phyloP scores from a whole-genome alignment of 371 early-diverging fungal species.

The Quaeritorhiza haematococci region DNA sequence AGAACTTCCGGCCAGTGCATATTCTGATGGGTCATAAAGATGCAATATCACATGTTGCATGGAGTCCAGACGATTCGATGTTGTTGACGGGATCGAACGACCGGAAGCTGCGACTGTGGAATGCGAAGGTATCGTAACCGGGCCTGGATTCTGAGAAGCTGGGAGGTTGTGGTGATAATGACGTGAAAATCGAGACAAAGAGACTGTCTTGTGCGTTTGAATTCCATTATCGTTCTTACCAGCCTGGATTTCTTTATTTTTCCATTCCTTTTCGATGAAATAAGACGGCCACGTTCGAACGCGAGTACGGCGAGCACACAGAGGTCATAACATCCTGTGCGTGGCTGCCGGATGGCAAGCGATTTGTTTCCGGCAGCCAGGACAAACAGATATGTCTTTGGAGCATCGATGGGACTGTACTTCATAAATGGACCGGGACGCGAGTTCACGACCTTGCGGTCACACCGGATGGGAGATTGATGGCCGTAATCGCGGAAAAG shows the following conservation, averaged over 20 bases:
- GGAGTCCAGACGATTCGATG: slow-evolving; percentile 80
- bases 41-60: slow-evolving; percentile 73
- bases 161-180: neutral
- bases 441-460: slow-evolving; percentile 84
- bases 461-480: slow-evolving; percentile 59
- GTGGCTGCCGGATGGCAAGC: slow-evolving; percentile 72
- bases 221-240: too few relatives aligned
- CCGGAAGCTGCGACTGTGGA: slow-evolving; percentile 73
- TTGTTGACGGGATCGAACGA: slow-evolving; percentile 82
- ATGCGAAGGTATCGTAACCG: slow-evolving; percentile 56
- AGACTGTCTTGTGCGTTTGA: too few relatives aligned
- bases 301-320: slow-evolving; percentile 53
- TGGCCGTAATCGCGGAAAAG: slow-evolving; percentile 71
- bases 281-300: slow-evolving; percentile 52
- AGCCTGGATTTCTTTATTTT: too few relatives aligned
- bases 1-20: slow-evolving; percentile 36
- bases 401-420: slow-evolving; percentile 59
- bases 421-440: slow-evolving; percentile 63
- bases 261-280: slow-evolving; percentile 1
- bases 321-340: slow-evolving; percentile 76
- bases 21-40: slow-evolving; percentile 57
- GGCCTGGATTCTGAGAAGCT: too few relatives aligned
- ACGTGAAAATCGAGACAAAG: too few relatives aligned
- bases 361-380: slow-evolving; percentile 73
- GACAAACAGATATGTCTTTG: slow-evolving; percentile 75